Base-by-base conservation (phyloP, 2,329 filamentous ascomycete species). In the Aspergillus nomiae region DNA sequence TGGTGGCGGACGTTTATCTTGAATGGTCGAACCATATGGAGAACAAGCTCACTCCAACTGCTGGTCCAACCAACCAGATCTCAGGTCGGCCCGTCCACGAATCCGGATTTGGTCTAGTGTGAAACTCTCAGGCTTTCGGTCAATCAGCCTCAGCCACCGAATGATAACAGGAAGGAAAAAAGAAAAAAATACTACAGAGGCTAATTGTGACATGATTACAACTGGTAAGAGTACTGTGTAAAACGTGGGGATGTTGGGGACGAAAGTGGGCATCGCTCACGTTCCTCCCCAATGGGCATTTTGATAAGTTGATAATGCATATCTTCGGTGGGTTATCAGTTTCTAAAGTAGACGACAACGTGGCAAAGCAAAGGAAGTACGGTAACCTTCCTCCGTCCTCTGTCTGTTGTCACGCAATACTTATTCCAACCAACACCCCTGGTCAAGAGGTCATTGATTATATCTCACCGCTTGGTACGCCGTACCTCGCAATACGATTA, bases 1-100 rank as follows among this genome's bases (percentile, higher is more conserved):
- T 38, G n/a, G 55, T 62, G 60, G 60, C 60, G 60, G 54, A 59
- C 34, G 32, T 55, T 55, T 55, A 55, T 59, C 58, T 59, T 53
- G 58, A 41, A 54, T 41, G 56, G 45, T 38, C 48, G 56, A 58
- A 58, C 56, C 56, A 48, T 46, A 58, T 58, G 57, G 45, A 41
- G 21, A 48, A 59, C 24, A 38, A 51, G 51, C 51, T 55, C 51
- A 36, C 21, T 55, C 51, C 51, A 38, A 10, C 14, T 4, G 14
- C 12, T 38, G 32, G 32, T 36, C 32, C 1, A 12, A 28, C 51
- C 51, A 55, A 55, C 51, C 34, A 55, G 51, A 55, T 55, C 51
- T 19, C 3, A 55, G 3, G 4, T 9, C 12, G 11, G 3, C 12
- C 51, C 34, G 51, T 55, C 34, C 21, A 10, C 32, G 51, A 36